These are phyloP conservation scores for Sugiyamaella sp. DNA, from an alignment of 1,139 yeast species.

Conservation along the genomic window DNA sequence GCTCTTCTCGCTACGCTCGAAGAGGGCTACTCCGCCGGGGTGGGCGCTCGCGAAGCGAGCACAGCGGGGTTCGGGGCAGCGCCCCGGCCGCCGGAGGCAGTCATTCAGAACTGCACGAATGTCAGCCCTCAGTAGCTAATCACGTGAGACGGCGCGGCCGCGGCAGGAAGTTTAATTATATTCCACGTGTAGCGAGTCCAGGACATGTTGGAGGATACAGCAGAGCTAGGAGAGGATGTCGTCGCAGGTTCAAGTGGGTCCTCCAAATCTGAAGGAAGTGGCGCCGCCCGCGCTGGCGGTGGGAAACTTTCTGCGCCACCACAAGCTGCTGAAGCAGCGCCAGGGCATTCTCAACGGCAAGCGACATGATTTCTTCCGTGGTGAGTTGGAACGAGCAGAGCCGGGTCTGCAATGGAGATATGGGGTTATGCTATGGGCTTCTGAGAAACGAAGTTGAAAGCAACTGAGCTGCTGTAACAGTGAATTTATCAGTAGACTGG, in stretches of 20 bases:
- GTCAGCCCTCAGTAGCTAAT: too few species aligned
- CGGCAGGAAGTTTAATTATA: neutral
- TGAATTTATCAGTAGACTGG: too few species aligned
- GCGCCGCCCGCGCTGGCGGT: constrained; percentile 57
- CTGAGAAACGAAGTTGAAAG: too few species aligned
- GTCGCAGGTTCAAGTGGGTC: constrained; percentile 36
- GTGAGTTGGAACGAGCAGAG: constrained; percentile 28
- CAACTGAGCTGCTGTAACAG: too few species aligned
- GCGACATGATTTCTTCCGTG: constrained; percentile 80
- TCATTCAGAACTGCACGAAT: too few species aligned
- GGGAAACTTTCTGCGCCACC: constrained; percentile 71
- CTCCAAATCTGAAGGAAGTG: constrained; percentile 42
- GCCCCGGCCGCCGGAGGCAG: too few species aligned
- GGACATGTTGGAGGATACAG: too few species aligned
- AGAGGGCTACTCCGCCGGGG: too few species aligned
- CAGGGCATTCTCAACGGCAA: constrained; percentile 73
- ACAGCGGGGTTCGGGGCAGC: too few species aligned
- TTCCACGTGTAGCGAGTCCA: neutral
- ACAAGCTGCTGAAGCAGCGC: constrained; percentile 70
- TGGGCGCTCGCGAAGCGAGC: too few species aligned
- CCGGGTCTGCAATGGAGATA: neutral
- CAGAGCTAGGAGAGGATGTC: neutral
- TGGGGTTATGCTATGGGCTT: neutral
- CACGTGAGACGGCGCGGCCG: neutral
- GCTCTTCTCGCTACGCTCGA: too few species aligned